These are phyloP conservation scores for Botrytis byssoidea DNA, from an alignment of 2,329 filamentous ascomycete species.

Conservation along the genomic window DNA sequence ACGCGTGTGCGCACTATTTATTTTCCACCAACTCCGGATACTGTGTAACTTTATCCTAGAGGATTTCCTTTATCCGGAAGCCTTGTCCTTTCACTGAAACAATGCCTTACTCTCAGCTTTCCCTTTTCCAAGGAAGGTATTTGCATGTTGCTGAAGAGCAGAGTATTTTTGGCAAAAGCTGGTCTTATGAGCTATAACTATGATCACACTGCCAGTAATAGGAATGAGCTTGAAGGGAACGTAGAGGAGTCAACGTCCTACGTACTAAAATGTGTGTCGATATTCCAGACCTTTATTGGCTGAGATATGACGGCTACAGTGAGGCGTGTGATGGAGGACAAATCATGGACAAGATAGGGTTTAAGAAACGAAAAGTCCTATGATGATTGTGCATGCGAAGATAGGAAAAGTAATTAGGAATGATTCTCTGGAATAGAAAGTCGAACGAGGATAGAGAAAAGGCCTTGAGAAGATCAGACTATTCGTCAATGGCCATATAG, in stretches of 20 bases:
- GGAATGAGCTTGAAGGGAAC: background rate
- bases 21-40: constrained; percentile 50
- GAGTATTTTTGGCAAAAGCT: background rate
- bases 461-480: background rate
- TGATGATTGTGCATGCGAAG: background rate
- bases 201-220: background rate
- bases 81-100: constrained; percentile 26
- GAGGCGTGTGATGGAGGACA: constrained; percentile 34
- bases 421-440: background rate
- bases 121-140: constrained; percentile 22
- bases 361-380: too few relatives aligned
- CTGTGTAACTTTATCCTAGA: constrained; percentile 59
- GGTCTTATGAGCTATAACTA: background rate
- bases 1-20: constrained; percentile 54
- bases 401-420: background rate
- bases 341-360: background rate
- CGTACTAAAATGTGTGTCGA: constrained; percentile 49
- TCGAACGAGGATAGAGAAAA: background rate
- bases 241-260: constrained; percentile 36
- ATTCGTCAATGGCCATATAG: background rate
- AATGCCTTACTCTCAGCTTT: constrained; percentile 42
- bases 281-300: constrained; percentile 42
- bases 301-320: constrained; percentile 39
- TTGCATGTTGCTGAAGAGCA: background rate
- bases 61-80: constrained; percentile 48